Conservation (phyloP, 805 yeast genomes). For the Pichia kluyveri region DNA sequence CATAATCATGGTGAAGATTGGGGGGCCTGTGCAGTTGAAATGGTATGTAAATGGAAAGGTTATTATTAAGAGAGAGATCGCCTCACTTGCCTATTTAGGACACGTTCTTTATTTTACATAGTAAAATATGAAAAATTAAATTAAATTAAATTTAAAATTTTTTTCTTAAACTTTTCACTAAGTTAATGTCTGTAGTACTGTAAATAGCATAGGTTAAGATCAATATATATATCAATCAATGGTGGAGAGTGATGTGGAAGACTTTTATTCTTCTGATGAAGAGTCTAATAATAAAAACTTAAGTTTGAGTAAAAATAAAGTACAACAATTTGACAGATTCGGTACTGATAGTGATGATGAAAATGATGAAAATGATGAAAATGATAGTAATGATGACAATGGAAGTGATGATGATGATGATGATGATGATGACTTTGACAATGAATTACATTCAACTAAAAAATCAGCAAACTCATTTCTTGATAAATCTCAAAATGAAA, state of each 20-base stretch:
- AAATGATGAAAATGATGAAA: too few species aligned
- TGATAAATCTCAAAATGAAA: conserved; percentile 3
- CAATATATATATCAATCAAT: neutral
- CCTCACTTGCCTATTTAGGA: neutral
- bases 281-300: neutral
- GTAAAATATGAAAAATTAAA: too few species aligned
- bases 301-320: too few species aligned
- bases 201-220: too few species aligned
- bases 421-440: too few species aligned
- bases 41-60: conserved; percentile 44
- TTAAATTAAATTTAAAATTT: too few species aligned
- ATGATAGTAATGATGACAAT: neutral
- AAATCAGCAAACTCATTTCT: neutral
- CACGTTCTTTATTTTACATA: too few species aligned
- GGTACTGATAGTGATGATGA: neutral
- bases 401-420: neutral
- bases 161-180: neutral
- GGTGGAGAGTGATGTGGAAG: neutral
- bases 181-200: too few species aligned
- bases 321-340: too few species aligned
- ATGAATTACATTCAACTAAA: neutral
- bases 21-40: conserved; percentile 99
- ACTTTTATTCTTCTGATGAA: conserved; percentile 7
- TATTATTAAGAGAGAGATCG: neutral
- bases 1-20: conserved; percentile 98